Evolutionary conservation across 2,329 filamentous ascomycete genomes (phyloP), one percentile per base, ranked within the genome.

Genomic region (Trichophyton equinum): DNA sequence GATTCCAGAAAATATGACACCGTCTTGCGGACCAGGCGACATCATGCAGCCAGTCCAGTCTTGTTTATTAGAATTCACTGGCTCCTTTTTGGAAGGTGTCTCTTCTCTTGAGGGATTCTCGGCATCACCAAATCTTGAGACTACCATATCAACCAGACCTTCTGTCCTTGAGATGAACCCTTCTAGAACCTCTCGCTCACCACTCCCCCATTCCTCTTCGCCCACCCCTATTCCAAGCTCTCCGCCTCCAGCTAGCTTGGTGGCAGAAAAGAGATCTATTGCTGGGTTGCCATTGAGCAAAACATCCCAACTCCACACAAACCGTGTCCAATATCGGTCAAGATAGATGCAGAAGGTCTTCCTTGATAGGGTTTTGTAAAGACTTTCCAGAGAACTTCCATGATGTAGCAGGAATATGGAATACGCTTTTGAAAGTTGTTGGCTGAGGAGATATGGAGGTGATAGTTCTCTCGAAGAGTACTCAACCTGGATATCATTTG

Each of bases 161-260:
- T 94, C 86, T 25, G 89, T 88, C 60, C 88, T 81, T 8, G 80
- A 81, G 1, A 90, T 84, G 64, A 96, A 84, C n/a, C 90, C 90
- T 72, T 97, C 92, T 1, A 99, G 78, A 0, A 97, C 92, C 67
- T 95, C 92, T 67, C 92, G 81, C 76, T 97, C 92, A 36, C 91
- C 91, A 70, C 92, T 96, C 3, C 92, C 92, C 72, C 91, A 87
- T 60, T 96, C 89, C 75, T 97, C 94, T 72, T 97, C 94, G 18
- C 94, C 94, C 0, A 97, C 94, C 0, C 94, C 94, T 53, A 96
- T 83, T 15, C 94, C 94, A 27, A 97, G 82, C 74, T 97, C 92
- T 18, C 94, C 92, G 38, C 89, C 91, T 5, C 87, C 89, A 11
- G 91, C 89, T 36, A 99, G 79, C 72, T 95, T 96, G 69, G 96